Conservation (phyloP, 305 asterid species). For the Solanum aculeatissimum region DNA sequence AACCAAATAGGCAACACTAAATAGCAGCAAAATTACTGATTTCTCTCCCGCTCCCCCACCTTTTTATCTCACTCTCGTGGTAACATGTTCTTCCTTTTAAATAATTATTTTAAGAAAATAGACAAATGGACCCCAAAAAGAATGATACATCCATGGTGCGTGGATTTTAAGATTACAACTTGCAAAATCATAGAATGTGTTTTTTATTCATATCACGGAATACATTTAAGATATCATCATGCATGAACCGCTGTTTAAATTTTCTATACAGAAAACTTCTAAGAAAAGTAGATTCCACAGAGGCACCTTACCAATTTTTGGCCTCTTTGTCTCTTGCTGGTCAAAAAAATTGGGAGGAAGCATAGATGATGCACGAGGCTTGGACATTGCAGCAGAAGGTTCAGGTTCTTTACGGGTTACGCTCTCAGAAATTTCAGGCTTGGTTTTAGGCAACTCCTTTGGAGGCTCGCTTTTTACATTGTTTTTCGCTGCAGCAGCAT, state of each 20-base stretch:
- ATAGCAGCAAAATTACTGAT: neutral
- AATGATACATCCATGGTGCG: neutral
- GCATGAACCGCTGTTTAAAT: neutral
- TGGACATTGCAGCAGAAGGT: slow-evolving; percentile 30
- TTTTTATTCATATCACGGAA: neutral
- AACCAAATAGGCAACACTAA: neutral
- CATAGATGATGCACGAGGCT: slow-evolving; percentile 30
- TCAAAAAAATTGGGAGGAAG: slow-evolving; percentile 79
- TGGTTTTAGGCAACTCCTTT: slow-evolving; percentile 40
- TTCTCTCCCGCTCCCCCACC: neutral
- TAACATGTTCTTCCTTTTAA: neutral
- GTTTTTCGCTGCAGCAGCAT: slow-evolving; percentile 45
- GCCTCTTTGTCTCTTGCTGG: slow-evolving; percentile 52
- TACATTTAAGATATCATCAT: neutral
- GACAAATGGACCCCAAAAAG: neutral
- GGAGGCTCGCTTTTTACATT: slow-evolving; percentile 26
- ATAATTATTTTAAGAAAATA: neutral
- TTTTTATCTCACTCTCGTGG: neutral
- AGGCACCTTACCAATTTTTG: slow-evolving; percentile 46
- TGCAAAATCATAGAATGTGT: neutral
- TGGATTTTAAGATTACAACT: neutral
- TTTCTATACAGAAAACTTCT: neutral
- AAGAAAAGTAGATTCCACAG: neutral
- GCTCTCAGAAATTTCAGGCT: slow-evolving; percentile 22
- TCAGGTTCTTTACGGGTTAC: slow-evolving; percentile 24